Percentiles rank a stretch among this genome's conserved stretches.
phyloP scores from a whole-genome alignment of 2,329 filamentous ascomycete species.

The Xylaria sp. region DNA sequence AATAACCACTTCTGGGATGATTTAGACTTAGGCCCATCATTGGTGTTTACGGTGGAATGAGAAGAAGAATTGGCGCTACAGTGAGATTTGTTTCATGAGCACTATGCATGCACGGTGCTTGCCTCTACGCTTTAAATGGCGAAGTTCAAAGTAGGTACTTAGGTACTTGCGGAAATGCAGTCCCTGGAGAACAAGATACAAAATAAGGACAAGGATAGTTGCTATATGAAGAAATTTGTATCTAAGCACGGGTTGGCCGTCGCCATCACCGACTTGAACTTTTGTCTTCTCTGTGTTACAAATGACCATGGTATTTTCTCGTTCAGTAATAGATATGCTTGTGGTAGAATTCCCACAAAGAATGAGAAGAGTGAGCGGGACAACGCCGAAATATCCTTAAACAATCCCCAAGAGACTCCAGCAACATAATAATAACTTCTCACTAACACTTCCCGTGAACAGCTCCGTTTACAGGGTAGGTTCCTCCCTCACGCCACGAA shows the following conservation, averaged over 20 bases:
- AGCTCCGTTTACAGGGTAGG: constrained; percentile 15
- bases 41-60: not conserved
- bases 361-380: constrained; percentile 7
- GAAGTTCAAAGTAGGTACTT: not conserved
- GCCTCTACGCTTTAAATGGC: not conserved
- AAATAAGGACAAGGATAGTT: not conserved
- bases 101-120: not conserved
- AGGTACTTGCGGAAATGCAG: not conserved
- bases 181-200: not conserved
- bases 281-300: not conserved
- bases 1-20: not conserved
- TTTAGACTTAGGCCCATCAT: not conserved
- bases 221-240: not conserved
- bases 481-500: not conserved
- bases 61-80: not conserved
- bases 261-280: not conserved
- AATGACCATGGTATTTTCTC: constrained; percentile 3
- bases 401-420: constrained; percentile 31
- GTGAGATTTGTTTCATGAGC: not conserved
- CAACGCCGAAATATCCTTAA: constrained; percentile 16
- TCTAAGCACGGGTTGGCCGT: not conserved
- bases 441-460: constrained; percentile 15
- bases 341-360: not conserved
- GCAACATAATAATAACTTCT: constrained; percentile 1
- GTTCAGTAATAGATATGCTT: constrained; percentile 8